Evolutionary conservation across 345 rosid genomes (phyloP), one percentile per base, ranked within the genome.

Genomic region (Rubroshorea leprosula): DNA sequence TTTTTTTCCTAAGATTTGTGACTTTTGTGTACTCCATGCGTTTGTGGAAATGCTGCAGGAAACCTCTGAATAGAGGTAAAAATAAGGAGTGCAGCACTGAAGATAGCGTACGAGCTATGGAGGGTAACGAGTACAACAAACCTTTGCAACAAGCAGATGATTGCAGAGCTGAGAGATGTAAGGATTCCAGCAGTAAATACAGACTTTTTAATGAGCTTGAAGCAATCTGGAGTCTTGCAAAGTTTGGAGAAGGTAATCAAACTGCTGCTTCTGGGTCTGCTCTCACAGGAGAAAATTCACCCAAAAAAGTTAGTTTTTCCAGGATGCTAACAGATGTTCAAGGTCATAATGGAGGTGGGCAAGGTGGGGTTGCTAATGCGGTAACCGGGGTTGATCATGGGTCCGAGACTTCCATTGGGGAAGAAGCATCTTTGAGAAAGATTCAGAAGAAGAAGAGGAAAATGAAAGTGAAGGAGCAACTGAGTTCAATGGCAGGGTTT

Each of bases 241-340:
- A 65, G 50, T 38, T 45, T 3, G 60, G 51, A 15, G 76, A 68
- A 61, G 19, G 58, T 20, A 50, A 75, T 58, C 75, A 68, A 68
- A 58, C 76, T 11, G 75, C 76, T 9, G 75, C 66, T 19, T 75
- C 76, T 46, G 69, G 73, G 10, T 78, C 77, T 19, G 82, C 70
- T 49, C 66, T 74, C 18, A 72, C 74, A 0, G 69, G 70, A 1
- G 78, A 77, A 23, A 58, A 70, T 35, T 69, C 71, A 5, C 63
- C 73, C 2, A 53, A 58, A 26, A 65, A 66, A 52, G 65, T 44
- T 19, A 50, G 24, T 29, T 20, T 59, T 27, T 51, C 48, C 10
- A 22, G 56, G 60, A 65, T 62, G 23, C 26, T 35, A 13, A 43
- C 41, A 18, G 60, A 57, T 13, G 13, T 38, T 19, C 53, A 50